Conservation (phyloP, 306 rosid species). For the Lathyrus oleraceus region DNA sequence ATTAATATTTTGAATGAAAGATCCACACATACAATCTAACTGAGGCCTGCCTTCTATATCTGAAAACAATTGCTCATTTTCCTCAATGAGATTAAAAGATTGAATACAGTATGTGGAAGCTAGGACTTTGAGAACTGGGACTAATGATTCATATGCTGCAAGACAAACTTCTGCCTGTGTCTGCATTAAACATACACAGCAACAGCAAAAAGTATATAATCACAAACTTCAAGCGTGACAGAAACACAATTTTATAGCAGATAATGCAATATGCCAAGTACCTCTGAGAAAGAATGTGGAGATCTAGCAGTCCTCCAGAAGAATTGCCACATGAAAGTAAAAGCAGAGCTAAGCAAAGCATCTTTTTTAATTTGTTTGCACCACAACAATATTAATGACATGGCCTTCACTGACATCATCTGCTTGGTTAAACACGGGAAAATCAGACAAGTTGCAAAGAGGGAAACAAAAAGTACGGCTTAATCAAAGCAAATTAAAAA, state of each 20-base stretch:
- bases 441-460: conserved; percentile 29
- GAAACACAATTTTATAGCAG: conserved; percentile 16
- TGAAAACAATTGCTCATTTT: conserved; percentile 38
- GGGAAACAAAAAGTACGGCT: conserved; percentile 10
- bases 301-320: conserved; percentile 64
- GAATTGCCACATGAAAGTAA: conserved; percentile 72
- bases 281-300: conserved; percentile 70
- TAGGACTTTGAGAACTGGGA: conserved; percentile 62
- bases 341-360: conserved; percentile 45
- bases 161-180: conserved; percentile 74
- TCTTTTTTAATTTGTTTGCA: conserved; percentile 52
- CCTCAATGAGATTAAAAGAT: conserved; percentile 40
- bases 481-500: conserved; percentile 26
- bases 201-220: conserved; percentile 34
- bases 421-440: conserved; percentile 42
- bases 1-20: conserved; percentile 65
- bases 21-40: conserved; percentile 61
- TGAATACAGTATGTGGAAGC: conserved; percentile 54
- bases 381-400: conserved; percentile 63
- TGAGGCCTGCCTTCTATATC: conserved; percentile 50
- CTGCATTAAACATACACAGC: conserved; percentile 49
- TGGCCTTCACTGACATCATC: conserved; percentile 71
- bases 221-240: conserved; percentile 28
- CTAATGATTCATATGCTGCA: conserved; percentile 84
- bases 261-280: conserved; percentile 40